Percentiles rank a stretch among this genome's conserved stretches.
Conservation (phyloP, 768 basidiomycete species). For the Psilocybe tampanensis region DNA sequence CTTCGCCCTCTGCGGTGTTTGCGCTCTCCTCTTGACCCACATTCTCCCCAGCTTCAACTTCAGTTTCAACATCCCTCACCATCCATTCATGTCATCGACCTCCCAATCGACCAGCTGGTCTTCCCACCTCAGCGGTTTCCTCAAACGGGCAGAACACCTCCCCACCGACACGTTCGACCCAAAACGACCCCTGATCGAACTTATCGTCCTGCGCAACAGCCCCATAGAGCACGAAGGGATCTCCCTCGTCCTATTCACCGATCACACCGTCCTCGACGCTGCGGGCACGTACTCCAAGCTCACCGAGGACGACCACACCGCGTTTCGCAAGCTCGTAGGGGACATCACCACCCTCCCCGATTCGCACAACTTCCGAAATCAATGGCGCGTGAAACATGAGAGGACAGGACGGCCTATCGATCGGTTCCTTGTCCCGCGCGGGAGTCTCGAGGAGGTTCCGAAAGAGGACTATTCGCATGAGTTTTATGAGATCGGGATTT, state of each 20-base stretch:
- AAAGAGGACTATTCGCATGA: slow-evolving; percentile 14
- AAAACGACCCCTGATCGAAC: neutral
- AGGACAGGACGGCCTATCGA: slow-evolving; percentile 37
- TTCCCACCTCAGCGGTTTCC: neutral
- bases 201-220: neutral
- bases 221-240: neutral
- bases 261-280: neutral
- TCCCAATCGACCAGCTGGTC: neutral
- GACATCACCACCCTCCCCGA: slow-evolving; percentile 21
- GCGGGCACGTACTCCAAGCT: neutral
- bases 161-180: neutral
- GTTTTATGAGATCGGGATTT: slow-evolving; percentile 33
- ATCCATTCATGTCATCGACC: neutral
- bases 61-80: neutral
- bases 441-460: neutral
- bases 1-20: neutral
- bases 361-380: slow-evolving; percentile 33
- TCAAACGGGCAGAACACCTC: neutral
- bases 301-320: neutral
- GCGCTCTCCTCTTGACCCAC: neutral
- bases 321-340: neutral
- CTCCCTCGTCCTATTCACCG: neutral
- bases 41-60: neutral
- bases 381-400: slow-evolving; percentile 33
- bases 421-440: slow-evolving; percentile 28